Conservation (phyloP, 202 grass and related monocot species). For the Hordeum pubiflorum region DNA sequence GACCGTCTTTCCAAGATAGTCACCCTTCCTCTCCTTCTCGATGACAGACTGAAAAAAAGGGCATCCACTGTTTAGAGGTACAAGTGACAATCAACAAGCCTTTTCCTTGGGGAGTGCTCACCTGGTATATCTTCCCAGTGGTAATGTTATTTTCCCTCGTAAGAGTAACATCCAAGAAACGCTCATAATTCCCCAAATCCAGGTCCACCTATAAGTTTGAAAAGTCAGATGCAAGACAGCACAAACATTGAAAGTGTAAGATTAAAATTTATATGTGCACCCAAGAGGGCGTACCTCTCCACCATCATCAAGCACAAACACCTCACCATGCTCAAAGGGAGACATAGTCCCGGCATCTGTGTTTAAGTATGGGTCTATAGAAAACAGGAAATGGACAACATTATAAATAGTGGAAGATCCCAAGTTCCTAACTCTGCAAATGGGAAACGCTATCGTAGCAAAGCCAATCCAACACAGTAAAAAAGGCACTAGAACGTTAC, state of each 20-base stretch:
- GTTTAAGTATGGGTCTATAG: slow-evolving; percentile 84
- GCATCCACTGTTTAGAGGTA: slow-evolving; percentile 5
- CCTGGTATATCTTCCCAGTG: slow-evolving; percentile 98
- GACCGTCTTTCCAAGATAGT: slow-evolving; percentile 96
- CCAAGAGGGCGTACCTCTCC: slow-evolving; percentile 51
- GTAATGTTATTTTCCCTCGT: slow-evolving; percentile 92
- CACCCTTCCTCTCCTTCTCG: slow-evolving; percentile 91
- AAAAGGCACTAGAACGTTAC: background rate
- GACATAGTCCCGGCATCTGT: slow-evolving; percentile 99
- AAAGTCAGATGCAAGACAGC: background rate
- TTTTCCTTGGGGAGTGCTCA: slow-evolving; percentile 2
- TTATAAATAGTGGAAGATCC: background rate
- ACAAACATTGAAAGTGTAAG: background rate
- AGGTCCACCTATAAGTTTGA: slow-evolving; percentile 64
- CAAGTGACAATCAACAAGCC: background rate
- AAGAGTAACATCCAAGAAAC: slow-evolving; percentile 88
- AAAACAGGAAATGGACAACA: slow-evolving; percentile 11
- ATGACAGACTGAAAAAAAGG: slow-evolving; percentile 69
- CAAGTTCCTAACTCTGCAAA: background rate
- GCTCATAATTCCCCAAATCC: slow-evolving; percentile 94
- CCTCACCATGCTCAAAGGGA: slow-evolving; percentile 88
- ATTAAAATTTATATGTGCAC: background rate
- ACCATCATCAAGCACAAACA: slow-evolving; percentile 97
- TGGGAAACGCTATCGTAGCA: background rate
- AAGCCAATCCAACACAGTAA: background rate